Percentiles rank a stretch among this genome's conserved stretches.
Evolutionary conservation across 495 filamentous ascomycete species (phyloP).

Genomic region (Annulohypoxylon maeteangense): DNA sequence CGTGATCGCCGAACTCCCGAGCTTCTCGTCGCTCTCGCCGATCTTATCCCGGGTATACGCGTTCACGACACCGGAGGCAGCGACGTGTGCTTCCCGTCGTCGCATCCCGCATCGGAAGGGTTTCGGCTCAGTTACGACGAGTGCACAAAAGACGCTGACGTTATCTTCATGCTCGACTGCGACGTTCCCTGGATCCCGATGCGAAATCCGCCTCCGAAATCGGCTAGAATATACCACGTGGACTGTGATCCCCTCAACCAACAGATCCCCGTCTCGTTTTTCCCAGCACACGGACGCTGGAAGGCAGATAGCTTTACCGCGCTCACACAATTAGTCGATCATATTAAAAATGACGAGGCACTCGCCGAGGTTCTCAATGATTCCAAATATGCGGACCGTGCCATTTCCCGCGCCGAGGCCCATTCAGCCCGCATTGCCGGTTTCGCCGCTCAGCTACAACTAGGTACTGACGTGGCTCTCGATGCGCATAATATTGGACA

Average conservation of each 20-base stretch:
- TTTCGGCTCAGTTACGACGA: constrained; percentile 73
- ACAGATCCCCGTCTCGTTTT: constrained; percentile 70
- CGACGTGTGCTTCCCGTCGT: constrained; percentile 80
- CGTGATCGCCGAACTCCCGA: constrained; percentile 66
- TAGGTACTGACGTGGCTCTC: background rate
- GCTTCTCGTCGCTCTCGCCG: constrained; percentile 71
- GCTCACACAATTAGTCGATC: constrained; percentile 47
- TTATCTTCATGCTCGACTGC: constrained; percentile 81
- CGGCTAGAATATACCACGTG: constrained; percentile 71
- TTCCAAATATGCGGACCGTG: constrained; percentile 18
- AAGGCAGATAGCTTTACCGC: constrained; percentile 52
- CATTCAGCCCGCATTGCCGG: constrained; percentile 27
- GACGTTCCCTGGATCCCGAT: constrained; percentile 81
- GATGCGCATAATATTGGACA: constrained; percentile 44
- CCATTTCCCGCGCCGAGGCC: constrained; percentile 12
- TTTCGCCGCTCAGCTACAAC: constrained; percentile 31
- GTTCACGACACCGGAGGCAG: constrained; percentile 78
- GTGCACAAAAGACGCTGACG: constrained; percentile 70
- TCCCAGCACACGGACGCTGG: constrained; percentile 50
- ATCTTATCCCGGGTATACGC: constrained; percentile 70
- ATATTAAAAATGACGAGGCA: constrained; percentile 31
- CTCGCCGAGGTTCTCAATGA: constrained; percentile 21
- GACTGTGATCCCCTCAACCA: constrained; percentile 78
- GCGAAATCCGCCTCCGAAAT: constrained; percentile 56
- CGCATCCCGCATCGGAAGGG: constrained; percentile 71